Percentiles rank a stretch among this genome's conserved stretches.
Evolutionary conservation across 371 early-diverging fungal genomes (phyloP).

Genomic region (Capillidium heterosporum): DNA sequence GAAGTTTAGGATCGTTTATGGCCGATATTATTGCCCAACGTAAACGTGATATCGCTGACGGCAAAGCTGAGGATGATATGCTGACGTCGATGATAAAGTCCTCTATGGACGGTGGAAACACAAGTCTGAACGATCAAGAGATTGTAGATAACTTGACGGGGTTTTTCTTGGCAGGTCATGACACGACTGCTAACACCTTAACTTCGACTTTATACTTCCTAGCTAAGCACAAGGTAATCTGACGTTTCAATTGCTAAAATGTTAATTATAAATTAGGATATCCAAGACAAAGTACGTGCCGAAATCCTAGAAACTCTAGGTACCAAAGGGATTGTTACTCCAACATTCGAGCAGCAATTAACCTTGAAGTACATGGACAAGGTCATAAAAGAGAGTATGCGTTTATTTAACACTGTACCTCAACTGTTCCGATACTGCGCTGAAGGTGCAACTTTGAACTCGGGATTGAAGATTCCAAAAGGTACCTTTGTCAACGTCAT

Average conservation of each 20-base stretch:
- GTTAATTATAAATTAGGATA: no score
- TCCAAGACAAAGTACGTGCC: no score
- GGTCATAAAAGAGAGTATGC: neutral
- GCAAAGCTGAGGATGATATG: conserved; percentile 5
- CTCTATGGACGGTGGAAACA: conserved; percentile 7
- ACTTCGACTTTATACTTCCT: conserved; percentile 17
- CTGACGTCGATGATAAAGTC: conserved; percentile 11
- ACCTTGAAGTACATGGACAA: neutral
- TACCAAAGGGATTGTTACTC: neutral
- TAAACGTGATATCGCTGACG: neutral
- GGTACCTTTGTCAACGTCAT: neutral
- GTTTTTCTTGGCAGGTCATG: conserved; percentile 25
- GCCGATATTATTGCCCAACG: neutral
- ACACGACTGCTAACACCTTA: conserved; percentile 20
- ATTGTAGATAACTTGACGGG: conserved; percentile 11
- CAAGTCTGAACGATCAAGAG: conserved; percentile 9
- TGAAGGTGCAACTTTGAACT: neutral
- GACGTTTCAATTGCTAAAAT: no score
- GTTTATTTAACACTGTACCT: neutral
- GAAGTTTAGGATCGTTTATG: neutral
- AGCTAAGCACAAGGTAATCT: conserved; percentile 11
- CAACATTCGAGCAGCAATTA: neutral
- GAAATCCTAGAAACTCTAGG: neutral
- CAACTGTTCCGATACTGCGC: neutral
- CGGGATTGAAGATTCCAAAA: neutral